These are phyloP conservation scores for Yamadazyma triangularis DNA, from an alignment of 1,139 yeast species.

Conservation along the genomic window DNA sequence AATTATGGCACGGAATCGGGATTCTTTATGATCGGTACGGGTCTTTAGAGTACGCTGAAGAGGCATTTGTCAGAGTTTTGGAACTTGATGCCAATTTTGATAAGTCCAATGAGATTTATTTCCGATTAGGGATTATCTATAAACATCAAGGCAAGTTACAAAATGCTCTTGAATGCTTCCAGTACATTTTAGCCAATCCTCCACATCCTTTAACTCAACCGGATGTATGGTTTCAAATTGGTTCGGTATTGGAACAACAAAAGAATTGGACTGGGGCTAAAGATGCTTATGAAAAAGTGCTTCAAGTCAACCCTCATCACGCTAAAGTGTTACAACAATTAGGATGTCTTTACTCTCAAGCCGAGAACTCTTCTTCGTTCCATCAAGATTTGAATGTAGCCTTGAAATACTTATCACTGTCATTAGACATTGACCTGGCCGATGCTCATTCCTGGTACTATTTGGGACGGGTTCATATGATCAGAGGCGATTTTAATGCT, in stretches of 20 bases:
- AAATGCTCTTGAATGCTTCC: conserved; percentile 89
- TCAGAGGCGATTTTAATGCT: conserved; percentile 87
- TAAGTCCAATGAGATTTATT: conserved; percentile 93
- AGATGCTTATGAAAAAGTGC: conserved; percentile 91
- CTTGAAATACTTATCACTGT: conserved; percentile 73
- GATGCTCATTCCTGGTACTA: conserved; percentile 98
- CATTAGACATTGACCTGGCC: conserved; percentile 80
- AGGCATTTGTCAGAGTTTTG: conserved; percentile 94
- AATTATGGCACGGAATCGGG: conserved; percentile 98
- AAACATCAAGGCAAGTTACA: conserved; percentile 88
- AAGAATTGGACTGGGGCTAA: conserved; percentile 88
- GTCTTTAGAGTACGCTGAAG: conserved; percentile 94
- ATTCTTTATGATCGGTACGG: conserved; percentile 94
- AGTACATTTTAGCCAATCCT: conserved; percentile 83
- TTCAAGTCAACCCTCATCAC: conserved; percentile 86
- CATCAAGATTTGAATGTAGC: conserved; percentile 80
- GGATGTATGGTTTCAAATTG: conserved; percentile 98
- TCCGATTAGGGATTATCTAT: conserved; percentile 94
- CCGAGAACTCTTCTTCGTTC: conserved; percentile 32
- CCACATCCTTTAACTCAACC: conserved; percentile 95
- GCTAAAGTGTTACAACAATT: conserved; percentile 94
- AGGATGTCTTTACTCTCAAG: conserved; percentile 93
- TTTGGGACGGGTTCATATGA: conserved; percentile 94
- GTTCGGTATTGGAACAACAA: conserved; percentile 91
- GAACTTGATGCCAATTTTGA: conserved; percentile 95